Evolutionary conservation across 192 early-diverging fungal species (phyloP), one percentile per base, ranked within the genome.

Genomic region (Coemansia sp.): DNA sequence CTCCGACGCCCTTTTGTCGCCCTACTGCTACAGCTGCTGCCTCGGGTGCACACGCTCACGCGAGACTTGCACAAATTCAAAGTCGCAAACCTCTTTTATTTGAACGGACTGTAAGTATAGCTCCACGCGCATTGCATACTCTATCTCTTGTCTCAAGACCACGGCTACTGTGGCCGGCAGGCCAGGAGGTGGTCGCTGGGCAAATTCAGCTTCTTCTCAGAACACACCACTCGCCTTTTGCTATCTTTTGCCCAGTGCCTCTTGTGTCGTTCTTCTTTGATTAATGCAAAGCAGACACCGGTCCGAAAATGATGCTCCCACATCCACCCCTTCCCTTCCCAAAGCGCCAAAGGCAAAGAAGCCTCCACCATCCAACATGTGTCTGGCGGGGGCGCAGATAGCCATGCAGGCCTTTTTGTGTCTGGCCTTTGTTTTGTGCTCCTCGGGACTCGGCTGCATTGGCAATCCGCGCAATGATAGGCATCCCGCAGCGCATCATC

Each of bases 401-500:
- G n/a, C 43, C 20, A 3, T 9, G 43, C 18, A 45, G 43, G 18
- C 18, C 18, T n/a, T 14, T n/a, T 18, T 45, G 5, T 45, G 18
- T 20, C 18, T 6, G 3, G 8, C 9, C 18, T 45, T 45, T 45
- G 43, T 45, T 45, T 45, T 21, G 48, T 13, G 21, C 48, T 50
- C 26, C 21, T 12, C 52, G 52, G 52, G 52, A 45, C 14, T 53
- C 26, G 6, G 26, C 52, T 53, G 52, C 52, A 53, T 53, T 26
- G 52, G 13, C 52, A 53, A 53, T 53, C 52, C 26, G 26, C 14
- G 26, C 52, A 53, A 33, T 53, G 52, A 53, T 53, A 21, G 52
- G 26, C 52, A 12, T 53, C 52, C 52, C 52, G 52, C 52, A 28
- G 52, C 52, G 31, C 52, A 53, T 53, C 52, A 25, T 53, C 52